Conservation (phyloP, 83 land plant genomes). For the Diphasiastrum complanatum region DNA sequence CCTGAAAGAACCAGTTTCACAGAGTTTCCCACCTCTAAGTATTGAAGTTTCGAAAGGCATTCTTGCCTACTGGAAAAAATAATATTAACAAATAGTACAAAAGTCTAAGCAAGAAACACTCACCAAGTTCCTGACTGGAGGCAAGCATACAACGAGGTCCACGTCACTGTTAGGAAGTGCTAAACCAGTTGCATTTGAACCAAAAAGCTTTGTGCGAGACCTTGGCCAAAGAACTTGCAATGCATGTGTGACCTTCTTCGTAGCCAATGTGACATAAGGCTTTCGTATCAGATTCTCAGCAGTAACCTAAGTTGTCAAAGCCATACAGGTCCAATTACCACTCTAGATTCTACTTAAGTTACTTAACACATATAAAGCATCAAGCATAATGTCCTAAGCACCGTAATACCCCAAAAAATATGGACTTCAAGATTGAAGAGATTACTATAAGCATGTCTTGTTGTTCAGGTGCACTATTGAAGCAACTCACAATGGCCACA, state of each 20-base stretch:
- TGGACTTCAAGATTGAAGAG: no score
- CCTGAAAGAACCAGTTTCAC: no score
- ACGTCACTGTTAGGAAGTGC: slow-evolving; percentile 98
- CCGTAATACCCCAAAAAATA: no score
- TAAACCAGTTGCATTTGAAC: slow-evolving; percentile 95
- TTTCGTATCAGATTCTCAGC: slow-evolving; percentile 59
- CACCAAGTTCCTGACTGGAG: slow-evolving; percentile 96
- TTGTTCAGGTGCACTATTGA: no score
- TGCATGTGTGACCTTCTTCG: slow-evolving; percentile 78
- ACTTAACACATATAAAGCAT: no score
- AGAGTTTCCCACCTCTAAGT: no score
- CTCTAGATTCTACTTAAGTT: no score
- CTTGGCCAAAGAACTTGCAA: slow-evolving; percentile 98
- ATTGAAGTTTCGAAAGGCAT: no score
- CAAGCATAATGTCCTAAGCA: no score
- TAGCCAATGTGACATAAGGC: slow-evolving; percentile 75
- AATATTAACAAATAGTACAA: neutral
- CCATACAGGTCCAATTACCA: neutral
- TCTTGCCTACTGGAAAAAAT: slow-evolving; percentile 1
- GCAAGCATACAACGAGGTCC: slow-evolving; percentile 93
- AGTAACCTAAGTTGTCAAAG: slow-evolving; percentile 50
- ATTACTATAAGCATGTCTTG: no score
- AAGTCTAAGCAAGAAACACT: slow-evolving; percentile 1
- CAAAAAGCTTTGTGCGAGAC: slow-evolving; percentile 86
- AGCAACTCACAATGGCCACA: no score